Conservation (phyloP, 169 alveolate species). For the Plasmodium adleri region DNA sequence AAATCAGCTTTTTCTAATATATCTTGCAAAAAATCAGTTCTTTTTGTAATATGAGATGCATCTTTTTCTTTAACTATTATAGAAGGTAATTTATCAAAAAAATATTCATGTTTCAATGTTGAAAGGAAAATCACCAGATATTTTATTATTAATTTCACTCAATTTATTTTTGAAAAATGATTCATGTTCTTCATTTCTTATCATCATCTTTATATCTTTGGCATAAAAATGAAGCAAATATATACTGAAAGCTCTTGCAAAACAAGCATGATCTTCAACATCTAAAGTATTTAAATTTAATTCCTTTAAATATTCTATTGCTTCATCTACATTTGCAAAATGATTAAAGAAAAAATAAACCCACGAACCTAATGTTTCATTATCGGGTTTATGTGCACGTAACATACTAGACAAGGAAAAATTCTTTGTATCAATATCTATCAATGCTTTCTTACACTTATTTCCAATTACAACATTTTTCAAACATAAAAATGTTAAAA, state of each 20-base stretch:
- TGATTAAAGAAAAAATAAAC: conserved; percentile 63
- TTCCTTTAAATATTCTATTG: conserved; percentile 14
- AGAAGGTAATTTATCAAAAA: neutral
- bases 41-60: conserved; percentile 1
- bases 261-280: conserved; percentile 14
- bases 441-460: conserved; percentile 12
- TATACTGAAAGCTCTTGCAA: conserved; percentile 34
- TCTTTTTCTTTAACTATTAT: conserved; percentile 12
- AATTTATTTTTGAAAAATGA: conserved; percentile 8
- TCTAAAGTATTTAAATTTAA: conserved; percentile 24
- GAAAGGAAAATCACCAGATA: conserved; percentile 14
- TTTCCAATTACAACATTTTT: conserved; percentile 25
- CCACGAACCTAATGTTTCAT: conserved; percentile 17
- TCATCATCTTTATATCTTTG: conserved; percentile 1
- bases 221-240: conserved; percentile 39
- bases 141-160: neutral
- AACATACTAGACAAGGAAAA: conserved; percentile 15
- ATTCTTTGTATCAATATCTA: conserved; percentile 3
- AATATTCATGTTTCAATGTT: neutral
- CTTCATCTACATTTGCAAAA: conserved; percentile 10
- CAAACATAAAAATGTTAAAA: conserved; percentile 16
- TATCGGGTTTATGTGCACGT: neutral
- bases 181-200: conserved; percentile 3
- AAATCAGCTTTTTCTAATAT: neutral
- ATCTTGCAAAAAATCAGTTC: neutral